A percentile compares a stretch with the other conserved stretches of the same genome.
Evolutionary conservation across 179 eudicot genomes (phyloP).

Genomic region (Monotropa hypopitys): DNA sequence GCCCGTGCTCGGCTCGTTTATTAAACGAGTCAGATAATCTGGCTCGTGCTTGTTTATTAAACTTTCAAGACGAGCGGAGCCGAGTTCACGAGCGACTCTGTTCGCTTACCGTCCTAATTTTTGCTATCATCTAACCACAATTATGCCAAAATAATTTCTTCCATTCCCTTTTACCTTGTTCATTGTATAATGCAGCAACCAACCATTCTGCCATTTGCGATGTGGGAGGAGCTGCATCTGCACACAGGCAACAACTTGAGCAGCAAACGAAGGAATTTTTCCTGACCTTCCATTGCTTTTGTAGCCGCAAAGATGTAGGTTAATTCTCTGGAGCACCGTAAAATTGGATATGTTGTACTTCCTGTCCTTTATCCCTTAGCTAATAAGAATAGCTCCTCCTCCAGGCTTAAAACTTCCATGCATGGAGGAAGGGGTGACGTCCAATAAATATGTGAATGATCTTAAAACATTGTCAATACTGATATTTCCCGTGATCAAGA

Average conservation of each 20-base stretch:
- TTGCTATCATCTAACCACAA: not conserved
- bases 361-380: not conserved
- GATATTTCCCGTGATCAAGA: not conserved
- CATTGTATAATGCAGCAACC: slow-evolving; percentile 14
- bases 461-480: not conserved
- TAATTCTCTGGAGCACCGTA: not conserved
- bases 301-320: slow-evolving; percentile 77
- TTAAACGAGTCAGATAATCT: too few species aligned
- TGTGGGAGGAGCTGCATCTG: slow-evolving; percentile 23
- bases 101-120: too few species aligned
- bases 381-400: not conserved
- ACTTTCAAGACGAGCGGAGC: too few species aligned
- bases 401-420: not conserved
- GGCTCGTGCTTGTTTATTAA: too few species aligned
- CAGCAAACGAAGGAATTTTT: slow-evolving; percentile 59
- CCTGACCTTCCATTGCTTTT: slow-evolving; percentile 68
- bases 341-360: too few species aligned
- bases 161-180: not conserved
- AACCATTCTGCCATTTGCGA: slow-evolving; percentile 22
- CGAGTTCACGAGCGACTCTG: too few species aligned
- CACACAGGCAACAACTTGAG: slow-evolving; percentile 40
- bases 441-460: not conserved
- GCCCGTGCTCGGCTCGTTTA: too few species aligned
- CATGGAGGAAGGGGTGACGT: not conserved
- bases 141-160: not conserved